These are phyloP conservation scores for Lodderomyces metapsilosis DNA, from an alignment of 1,139 yeast species.

Conservation along the genomic window DNA sequence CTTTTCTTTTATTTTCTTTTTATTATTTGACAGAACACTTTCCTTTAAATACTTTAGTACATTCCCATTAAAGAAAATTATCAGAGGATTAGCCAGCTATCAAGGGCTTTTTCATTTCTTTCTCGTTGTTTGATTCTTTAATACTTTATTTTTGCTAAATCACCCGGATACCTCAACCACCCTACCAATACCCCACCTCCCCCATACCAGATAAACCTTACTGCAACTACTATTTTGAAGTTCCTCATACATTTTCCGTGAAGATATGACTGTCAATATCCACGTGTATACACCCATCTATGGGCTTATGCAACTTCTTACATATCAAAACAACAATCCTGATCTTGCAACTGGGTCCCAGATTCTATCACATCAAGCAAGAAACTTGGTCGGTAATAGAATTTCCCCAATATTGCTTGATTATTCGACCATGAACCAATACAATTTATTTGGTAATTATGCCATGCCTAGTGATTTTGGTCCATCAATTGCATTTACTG, in stretches of 20 bases:
- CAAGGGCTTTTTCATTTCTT: too few relatives aligned
- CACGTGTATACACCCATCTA: slow-evolving; percentile 21
- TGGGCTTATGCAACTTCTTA: slow-evolving; percentile 34
- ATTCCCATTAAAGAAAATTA: not conserved
- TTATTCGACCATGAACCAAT: slow-evolving; percentile 42
- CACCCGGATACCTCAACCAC: too few relatives aligned
- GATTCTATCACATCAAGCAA: slow-evolving; percentile 29
- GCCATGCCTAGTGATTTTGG: slow-evolving; percentile 57
- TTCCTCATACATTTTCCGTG: too few relatives aligned
- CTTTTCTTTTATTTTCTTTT: too few relatives aligned
- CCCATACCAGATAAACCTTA: too few relatives aligned
- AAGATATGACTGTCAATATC: too few relatives aligned
- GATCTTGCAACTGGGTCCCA: slow-evolving; percentile 53
- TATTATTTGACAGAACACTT: too few relatives aligned
- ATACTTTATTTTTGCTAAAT: too few relatives aligned
- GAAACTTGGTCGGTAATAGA: slow-evolving; percentile 17
- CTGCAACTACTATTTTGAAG: too few relatives aligned
- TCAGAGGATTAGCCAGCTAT: too few relatives aligned
- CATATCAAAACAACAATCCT: slow-evolving; percentile 36
- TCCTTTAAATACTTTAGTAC: not conserved
- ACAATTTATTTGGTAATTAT: slow-evolving; percentile 65
- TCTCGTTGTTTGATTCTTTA: too few relatives aligned
- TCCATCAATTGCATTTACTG: slow-evolving; percentile 61
- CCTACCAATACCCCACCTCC: too few relatives aligned
- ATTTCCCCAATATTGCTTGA: slow-evolving; percentile 38